A percentile compares a stretch with the other conserved stretches of the same genome.
Conservation (phyloP, 345 rosid genomes). For the Eucalyptus regnans region DNA sequence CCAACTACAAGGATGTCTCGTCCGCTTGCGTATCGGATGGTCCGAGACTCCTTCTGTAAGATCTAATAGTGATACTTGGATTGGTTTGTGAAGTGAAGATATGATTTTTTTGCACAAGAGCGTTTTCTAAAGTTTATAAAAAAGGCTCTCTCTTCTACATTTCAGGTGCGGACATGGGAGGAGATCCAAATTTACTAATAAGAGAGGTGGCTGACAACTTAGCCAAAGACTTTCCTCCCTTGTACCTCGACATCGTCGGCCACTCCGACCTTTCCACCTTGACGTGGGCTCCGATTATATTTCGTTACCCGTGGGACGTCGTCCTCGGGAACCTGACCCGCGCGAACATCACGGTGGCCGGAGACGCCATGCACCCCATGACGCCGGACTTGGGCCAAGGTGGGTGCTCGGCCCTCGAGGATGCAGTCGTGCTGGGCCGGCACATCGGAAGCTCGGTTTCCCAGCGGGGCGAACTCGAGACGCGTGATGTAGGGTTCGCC, state of each 20-base stretch:
- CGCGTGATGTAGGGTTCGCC: background rate
- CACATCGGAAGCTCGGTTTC: slow-evolving; percentile 10
- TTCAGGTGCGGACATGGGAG: background rate
- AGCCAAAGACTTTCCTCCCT: slow-evolving; percentile 4
- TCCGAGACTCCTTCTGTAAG: background rate
- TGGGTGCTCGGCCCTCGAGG: slow-evolving; percentile 26
- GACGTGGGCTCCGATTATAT: slow-evolving; percentile 7
- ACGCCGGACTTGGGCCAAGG: slow-evolving; percentile 43
- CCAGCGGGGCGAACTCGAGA: background rate
- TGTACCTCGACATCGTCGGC: slow-evolving; percentile 3
- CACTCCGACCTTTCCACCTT: slow-evolving; percentile 13
- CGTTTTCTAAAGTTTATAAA: background rate
- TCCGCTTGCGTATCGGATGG: background rate
- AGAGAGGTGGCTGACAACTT: slow-evolving; percentile 8
- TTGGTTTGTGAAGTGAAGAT: background rate
- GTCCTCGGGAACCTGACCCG: slow-evolving; percentile 14
- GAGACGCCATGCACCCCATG: slow-evolving; percentile 51
- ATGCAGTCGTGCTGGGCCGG: slow-evolving; percentile 20
- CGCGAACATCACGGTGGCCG: slow-evolving; percentile 23
- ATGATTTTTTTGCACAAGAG: background rate
- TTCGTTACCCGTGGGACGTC: slow-evolving; percentile 26
- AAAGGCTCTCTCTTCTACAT: background rate
- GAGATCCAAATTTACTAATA: slow-evolving; percentile 6
- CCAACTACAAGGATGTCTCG: background rate
- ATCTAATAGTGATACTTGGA: background rate